Percentiles rank a stretch among this genome's conserved stretches.
These are phyloP conservation scores for Cutaneotrichosporon mucoides DNA, from an alignment of 1,284 basidiomycete species.

Conservation along the genomic window DNA sequence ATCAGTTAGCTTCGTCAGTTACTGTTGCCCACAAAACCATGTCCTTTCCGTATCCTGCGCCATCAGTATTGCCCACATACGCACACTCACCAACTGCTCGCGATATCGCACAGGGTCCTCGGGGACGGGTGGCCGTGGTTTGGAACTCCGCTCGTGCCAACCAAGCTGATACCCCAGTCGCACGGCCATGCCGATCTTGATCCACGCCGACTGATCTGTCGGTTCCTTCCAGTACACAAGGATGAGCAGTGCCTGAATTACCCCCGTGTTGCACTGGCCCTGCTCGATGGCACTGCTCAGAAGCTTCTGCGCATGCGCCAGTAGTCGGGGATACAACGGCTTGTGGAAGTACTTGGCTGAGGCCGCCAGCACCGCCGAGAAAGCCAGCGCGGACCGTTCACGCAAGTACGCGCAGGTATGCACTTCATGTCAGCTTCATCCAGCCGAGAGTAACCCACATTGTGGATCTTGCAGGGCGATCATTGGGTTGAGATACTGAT, in stretches of 20 bases:
- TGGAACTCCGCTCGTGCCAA: conserved; percentile 4
- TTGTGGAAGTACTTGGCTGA: conserved; percentile 68
- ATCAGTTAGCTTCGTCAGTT: no score
- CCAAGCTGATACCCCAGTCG: conserved; percentile 19
- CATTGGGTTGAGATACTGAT: conserved; percentile 13
- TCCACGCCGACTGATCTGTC: conserved; percentile 22
- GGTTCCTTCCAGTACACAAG: conserved; percentile 22
- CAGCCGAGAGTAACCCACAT: no score
- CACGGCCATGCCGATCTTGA: conserved; percentile 23
- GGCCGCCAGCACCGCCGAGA: conserved; percentile 63
- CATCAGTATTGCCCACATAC: no score
- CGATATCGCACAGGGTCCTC: background rate
- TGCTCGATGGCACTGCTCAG: conserved; percentile 3
- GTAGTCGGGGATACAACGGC: conserved; percentile 43
- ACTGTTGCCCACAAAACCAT: background rate
- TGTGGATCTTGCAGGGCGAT: conserved; percentile 14
- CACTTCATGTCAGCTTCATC: background rate
- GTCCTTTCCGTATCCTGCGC: background rate
- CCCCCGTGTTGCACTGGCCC: conserved; percentile 8
- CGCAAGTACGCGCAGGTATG: conserved; percentile 17
- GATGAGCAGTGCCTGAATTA: conserved; percentile 18
- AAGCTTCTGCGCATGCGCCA: conserved; percentile 12
- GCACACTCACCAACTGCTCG: background rate
- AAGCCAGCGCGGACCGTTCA: conserved; percentile 7
- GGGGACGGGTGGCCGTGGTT: background rate